Evolutionary conservation across 2,329 filamentous ascomycete genomes (phyloP).

Genomic region (Cladorrhinum sp.): DNA sequence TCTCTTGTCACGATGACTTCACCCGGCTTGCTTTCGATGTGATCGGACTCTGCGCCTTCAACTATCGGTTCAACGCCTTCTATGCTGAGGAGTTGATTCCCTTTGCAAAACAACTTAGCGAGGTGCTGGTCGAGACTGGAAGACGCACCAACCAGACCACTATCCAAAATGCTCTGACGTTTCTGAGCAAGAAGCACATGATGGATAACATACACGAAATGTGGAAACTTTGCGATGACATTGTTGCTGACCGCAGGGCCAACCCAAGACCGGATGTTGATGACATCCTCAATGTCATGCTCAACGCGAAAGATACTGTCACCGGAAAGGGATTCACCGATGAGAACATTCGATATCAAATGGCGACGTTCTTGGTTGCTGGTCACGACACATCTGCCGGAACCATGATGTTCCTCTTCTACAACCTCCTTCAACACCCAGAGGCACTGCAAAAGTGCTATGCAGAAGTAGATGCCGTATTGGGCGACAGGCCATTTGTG

Average conservation of each 20-base stretch:
- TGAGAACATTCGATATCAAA: slow-evolving; percentile 23
- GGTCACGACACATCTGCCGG: slow-evolving; percentile 23
- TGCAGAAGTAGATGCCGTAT: slow-evolving; percentile 21
- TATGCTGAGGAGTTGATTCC: slow-evolving; percentile 19
- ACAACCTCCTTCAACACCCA: slow-evolving; percentile 20
- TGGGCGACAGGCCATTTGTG: slow-evolving; percentile 15
- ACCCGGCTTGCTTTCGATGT: slow-evolving; percentile 23
- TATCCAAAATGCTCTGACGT: slow-evolving; percentile 17
- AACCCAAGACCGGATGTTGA: slow-evolving; percentile 20
- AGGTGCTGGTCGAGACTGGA: slow-evolving; percentile 22
- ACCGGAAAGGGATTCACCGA: slow-evolving; percentile 22
- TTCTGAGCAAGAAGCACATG: slow-evolving; percentile 15
- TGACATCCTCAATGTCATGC: slow-evolving; percentile 21
- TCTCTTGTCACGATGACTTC: slow-evolving; percentile 20
- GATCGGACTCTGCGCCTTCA: slow-evolving; percentile 23
- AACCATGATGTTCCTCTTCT: slow-evolving; percentile 21
- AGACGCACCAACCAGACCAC: slow-evolving; percentile 13
- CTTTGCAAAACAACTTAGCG: slow-evolving; percentile 19
- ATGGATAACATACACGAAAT: slow-evolving; percentile 19
- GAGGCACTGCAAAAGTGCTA: slow-evolving; percentile 16
- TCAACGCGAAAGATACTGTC: slow-evolving; percentile 19
- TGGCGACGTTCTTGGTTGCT: slow-evolving; percentile 23
- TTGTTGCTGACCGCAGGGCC: slow-evolving; percentile 20
- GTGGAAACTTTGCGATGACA: slow-evolving; percentile 17
- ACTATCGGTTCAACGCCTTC: slow-evolving; percentile 25